Base-by-base conservation (phyloP, 768 basidiomycete genomes). In the Suillus discolor region DNA sequence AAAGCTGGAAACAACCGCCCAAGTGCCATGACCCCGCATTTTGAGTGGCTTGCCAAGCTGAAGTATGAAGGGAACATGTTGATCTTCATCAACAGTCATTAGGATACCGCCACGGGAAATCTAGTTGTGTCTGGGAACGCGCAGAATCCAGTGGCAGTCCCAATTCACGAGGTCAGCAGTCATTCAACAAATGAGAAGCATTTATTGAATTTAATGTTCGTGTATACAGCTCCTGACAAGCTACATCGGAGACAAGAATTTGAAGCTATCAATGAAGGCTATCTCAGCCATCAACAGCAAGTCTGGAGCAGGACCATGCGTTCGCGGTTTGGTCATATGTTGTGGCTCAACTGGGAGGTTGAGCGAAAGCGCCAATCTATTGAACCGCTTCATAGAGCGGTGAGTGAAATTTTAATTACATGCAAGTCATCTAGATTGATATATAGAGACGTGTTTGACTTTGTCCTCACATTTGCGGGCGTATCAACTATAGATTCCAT, bases 391-490 rank as follows among this genome's bases (percentile, higher is more conserved):
- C 1, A 18, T 44, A 1, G 18, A 44, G 18, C 16, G 16, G 42
- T 44, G 4, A 3, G 16, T 44, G 6, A 6, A 18, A 0, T 44
- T 1, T 44, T 20, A 7, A 6, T 44, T 6, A 6, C 42, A 44
- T 18, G 36, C 36, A 36, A 36, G 36, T 36, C 18, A 1, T 6
- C 20, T 13, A 0, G 2, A 34, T 9, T 4, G 3, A 36, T 36
- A 36, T 8, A 36, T 15, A 51, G 49, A 0, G 49, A 51, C 8
- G 16, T 53, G 13, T 62, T 62, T n/a, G 62, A 62, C 20, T 62
- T 62, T 28, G 38, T 62, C 41, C 45, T 62, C 4, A 49, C 62
- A 5, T 61, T 61, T 28, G 62, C 23, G 3, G 62, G 62, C 0
- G 18, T 25, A 3, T 25, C 62, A 18, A 62, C 62, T 2, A n/a